These are phyloP conservation scores for Tinospora cordifolia DNA, from an alignment of 164 flowering plant species.

Conservation along the genomic window DNA sequence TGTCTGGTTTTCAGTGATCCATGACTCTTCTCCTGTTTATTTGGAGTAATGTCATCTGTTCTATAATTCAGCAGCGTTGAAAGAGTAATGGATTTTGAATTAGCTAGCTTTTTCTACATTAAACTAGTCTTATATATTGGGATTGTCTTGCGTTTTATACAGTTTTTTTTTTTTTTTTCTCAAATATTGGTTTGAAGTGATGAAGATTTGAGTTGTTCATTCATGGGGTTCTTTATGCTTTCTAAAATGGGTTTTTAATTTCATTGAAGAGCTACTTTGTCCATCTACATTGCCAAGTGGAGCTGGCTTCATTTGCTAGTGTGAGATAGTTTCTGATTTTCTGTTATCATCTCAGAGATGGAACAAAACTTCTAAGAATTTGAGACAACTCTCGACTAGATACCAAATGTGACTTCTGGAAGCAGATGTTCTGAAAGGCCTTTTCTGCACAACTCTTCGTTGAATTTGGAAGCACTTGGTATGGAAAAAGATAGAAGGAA, in stretches of 20 bases:
- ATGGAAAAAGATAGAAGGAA: too few relatives aligned
- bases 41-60: neutral
- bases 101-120: too few relatives aligned
- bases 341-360: constrained; percentile 22
- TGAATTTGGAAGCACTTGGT: too few relatives aligned
- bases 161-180: too few relatives aligned
- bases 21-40: neutral
- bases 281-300: constrained; percentile 19
- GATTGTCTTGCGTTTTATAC: too few relatives aligned
- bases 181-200: neutral
- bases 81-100: too few relatives aligned
- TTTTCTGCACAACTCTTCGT: too few relatives aligned
- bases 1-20: neutral
- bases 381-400: too few relatives aligned
- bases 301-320: constrained; percentile 16
- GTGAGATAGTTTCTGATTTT: constrained; percentile 7
- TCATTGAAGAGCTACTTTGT: constrained; percentile 12
- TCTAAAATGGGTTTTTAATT: neutral
- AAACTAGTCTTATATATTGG: too few relatives aligned
- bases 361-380: constrained; percentile 5
- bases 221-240: neutral
- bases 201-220: constrained; percentile 4
- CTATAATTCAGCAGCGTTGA: neutral
- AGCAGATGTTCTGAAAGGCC: too few relatives aligned
- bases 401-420: too few relatives aligned